Evolutionary conservation across 768 basidiomycete genomes (phyloP), one percentile per base, ranked within the genome.

Genomic region (Suillus paluster): DNA sequence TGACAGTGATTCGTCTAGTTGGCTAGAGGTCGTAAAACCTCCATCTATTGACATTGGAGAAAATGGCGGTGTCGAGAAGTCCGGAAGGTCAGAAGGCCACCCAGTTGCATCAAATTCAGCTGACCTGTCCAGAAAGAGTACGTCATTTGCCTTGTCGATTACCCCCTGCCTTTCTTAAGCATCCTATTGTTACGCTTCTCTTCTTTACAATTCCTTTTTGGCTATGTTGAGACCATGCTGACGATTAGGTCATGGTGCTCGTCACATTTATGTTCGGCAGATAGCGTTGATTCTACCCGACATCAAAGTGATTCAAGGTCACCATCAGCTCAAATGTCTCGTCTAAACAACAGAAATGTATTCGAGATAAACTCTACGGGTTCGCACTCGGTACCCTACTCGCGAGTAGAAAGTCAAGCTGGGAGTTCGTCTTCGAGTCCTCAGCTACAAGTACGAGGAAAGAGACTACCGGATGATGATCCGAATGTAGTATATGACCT

Each of bases 361-460:
- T 70, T 71, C 8, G 67, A 62, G 12, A 70, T 64, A 15, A 54
- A 74, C 56, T 70, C 73, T 14, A 57, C 73, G 21, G 49, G 59
- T 48, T 70, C 79, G 27, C 63, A 71, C 10, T 82, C 81, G 12
- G 67, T 71, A 8, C 72, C 81, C 5, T 81, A 83, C 6, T 84
- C 84, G 15, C 76, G 78, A 57, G 68, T 73, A 33, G 79, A 81
- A 49, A 84, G 83, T 50, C 76, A 77, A 52, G 75, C 80, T 0
- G 80, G 77, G 36, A 84, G 83, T 67, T 72, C 78, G 21, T 79
- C 81, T 5, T 84, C 85, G 12, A 86, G 85, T 60, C 85, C 85
- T 15, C 77, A 71, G 48, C 55, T 78, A 15, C 71, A 71, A 60
- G 56, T 77, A 42, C 75, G 81, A 63, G 79, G 76, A 23, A 75